These are phyloP conservation scores for Dentipellis fragilis DNA, from an alignment of 768 basidiomycete genomes.

Conservation along the genomic window DNA sequence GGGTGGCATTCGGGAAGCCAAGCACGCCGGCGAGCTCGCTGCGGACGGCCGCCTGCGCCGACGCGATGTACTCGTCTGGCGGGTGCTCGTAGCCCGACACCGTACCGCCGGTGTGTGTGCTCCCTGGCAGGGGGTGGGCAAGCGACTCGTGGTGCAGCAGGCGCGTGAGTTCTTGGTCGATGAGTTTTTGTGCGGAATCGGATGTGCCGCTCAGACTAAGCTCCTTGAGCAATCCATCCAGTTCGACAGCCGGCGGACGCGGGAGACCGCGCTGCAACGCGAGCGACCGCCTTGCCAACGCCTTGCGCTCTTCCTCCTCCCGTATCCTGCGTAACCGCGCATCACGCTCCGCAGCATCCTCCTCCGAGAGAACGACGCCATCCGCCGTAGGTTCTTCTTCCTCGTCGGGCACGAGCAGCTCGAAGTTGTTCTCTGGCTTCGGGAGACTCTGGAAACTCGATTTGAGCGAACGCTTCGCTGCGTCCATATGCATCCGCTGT, in stretches of 20 bases:
- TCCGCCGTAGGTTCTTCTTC: slow-evolving; percentile 46
- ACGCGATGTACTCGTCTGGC: slow-evolving; percentile 62
- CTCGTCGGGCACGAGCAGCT: slow-evolving; percentile 85
- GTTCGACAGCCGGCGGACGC: slow-evolving; percentile 76
- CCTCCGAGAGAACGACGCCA: slow-evolving; percentile 38
- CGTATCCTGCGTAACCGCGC: slow-evolving; percentile 50
- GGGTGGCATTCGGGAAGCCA: slow-evolving; percentile 78
- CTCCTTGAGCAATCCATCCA: slow-evolving; percentile 48
- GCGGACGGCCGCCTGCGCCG: slow-evolving; percentile 65
- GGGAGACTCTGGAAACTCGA: slow-evolving; percentile 80
- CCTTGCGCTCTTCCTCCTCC: slow-evolving; percentile 72
- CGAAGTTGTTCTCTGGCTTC: slow-evolving; percentile 94
- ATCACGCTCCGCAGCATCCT: slow-evolving; percentile 92
- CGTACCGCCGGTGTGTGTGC: slow-evolving; percentile 62
- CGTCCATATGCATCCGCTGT: slow-evolving; percentile 47
- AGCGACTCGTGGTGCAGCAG: slow-evolving; percentile 86
- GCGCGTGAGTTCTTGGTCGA: slow-evolving; percentile 69
- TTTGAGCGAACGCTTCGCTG: slow-evolving; percentile 67
- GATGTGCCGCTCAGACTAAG: slow-evolving; percentile 34
- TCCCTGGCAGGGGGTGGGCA: slow-evolving; percentile 81
- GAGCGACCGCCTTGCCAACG: slow-evolving; percentile 73
- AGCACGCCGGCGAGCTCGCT: slow-evolving; percentile 69
- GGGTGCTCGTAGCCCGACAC: slow-evolving; percentile 64
- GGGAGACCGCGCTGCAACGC: slow-evolving; percentile 78
- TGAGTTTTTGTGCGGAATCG: slow-evolving; percentile 42